Base-by-base conservation (phyloP, 768 basidiomycete genomes). In the Mycena leptocephala region DNA sequence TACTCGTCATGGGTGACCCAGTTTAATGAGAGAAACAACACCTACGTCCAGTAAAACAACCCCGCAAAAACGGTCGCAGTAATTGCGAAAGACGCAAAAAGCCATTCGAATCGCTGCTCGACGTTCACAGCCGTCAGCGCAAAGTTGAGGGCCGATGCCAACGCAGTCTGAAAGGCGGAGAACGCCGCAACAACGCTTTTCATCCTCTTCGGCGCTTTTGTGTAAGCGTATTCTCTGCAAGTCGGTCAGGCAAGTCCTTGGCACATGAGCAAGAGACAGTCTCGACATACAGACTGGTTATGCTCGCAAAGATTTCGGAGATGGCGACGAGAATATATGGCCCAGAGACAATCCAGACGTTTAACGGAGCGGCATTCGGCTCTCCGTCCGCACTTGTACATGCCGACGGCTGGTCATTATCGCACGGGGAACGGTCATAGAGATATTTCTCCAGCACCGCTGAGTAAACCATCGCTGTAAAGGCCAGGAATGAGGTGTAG, bases 131-230 rank as follows among this genome's bases (percentile, higher is more conserved):
- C n/a, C n/a, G n/a, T n/a, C n/a, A n/a, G n/a, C n/a, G n/a, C n/a
- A n/a, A n/a, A n/a, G n/a, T n/a, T n/a, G n/a, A n/a, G n/a, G n/a
- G n/a, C n/a, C n/a, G 87, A 85, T 6, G 89, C 87, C 67, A 92
- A 80, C 20, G 91, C 90, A 62, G 76, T 85, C 76, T 87, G 87
- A 83, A 91, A 89, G 67, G 89, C 86, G 46, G 88, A 87, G 83
- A 91, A 86, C 37, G 89, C 87, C 88, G 90, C 90, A 78, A 93
- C 92, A 78, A 93, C 88, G 16, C 89, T 90, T 79, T 89, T 89
- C 93, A 93, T 94, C 80, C 89, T 87, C 76, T 87, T 87, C n/a
- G 93, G 92, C 4, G 92, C 92, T 83, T 89, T 87, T 48, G 85
- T 86, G 84, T 82, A 88, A n/a, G 86, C 87, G 70, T 87, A 88